Base-by-base conservation (phyloP, 1,284 basidiomycete species). In the Stygiomarasmius scandens region DNA sequence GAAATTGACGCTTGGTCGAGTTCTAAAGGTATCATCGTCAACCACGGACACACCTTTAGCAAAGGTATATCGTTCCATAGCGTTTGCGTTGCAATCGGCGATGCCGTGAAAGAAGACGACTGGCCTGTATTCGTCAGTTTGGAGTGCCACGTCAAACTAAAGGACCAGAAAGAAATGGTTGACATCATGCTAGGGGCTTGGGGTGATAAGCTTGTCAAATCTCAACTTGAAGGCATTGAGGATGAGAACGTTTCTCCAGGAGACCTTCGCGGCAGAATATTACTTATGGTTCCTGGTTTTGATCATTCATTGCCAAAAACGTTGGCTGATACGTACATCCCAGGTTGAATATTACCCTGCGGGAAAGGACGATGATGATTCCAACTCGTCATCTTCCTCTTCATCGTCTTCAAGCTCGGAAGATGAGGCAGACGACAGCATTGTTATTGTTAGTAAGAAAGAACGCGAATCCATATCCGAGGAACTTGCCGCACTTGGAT, bases 1-100 rank as follows among this genome's bases (percentile, higher is more conserved):
- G 87, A 89, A 67, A 86, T 89, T 56, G 87, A 89, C 63, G 85
- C 85, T 14, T 89, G 87, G 87, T 34, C 36, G 8, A 78, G 79
- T 3, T 71, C 74, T 2, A 71, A 77, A 46, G 83, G 81, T 11
- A 77, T 81, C 24, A 73, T 86, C 53, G 85, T 87, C 32, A 88
- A 83, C 0, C 86, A 88, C 62, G 84, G 84, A 0, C 74, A 81
- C 62, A 86, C 84, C 0, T 72, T 84, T 55, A 81, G 77, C 57
- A 74, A 76, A 58, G 73, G 77, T 27, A 75, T 85, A 1, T 63
- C 78, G 1, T 82, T 87, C 57, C 53, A 73, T 19, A 74, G 74
- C 38, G 84, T 85, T 1, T 84, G 82, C 61, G 60, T 68, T n/a
- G 80, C 83, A 0, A 85, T 86, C 50, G 77, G 75, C 0, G 67